Conservation (phyloP, 1,139 yeast species). For the Magnusiomyces magnusii region DNA sequence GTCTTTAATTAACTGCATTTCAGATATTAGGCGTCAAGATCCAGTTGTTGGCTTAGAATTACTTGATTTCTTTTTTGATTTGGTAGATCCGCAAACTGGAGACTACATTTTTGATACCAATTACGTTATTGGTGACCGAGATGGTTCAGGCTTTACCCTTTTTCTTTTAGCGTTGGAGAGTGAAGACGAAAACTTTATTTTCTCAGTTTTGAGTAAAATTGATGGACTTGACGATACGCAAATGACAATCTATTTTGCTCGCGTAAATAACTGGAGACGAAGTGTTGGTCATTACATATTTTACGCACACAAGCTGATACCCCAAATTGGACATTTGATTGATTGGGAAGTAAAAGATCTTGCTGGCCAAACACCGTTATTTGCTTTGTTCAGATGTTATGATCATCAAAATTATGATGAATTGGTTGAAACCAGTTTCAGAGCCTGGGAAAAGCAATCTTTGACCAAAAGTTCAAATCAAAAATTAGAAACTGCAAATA, state of each 20-base stretch:
- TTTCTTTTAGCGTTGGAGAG: conserved; percentile 53
- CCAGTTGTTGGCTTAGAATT: conserved; percentile 22
- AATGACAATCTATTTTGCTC: conserved; percentile 43
- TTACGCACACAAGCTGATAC: conserved; percentile 48
- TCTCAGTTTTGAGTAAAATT: conserved; percentile 41
- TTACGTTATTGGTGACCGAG: conserved; percentile 58
- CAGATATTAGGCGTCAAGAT: background rate
- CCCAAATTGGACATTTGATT: conserved; percentile 48
- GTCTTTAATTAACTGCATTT: conserved; percentile 29
- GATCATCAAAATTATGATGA: conserved; percentile 60
- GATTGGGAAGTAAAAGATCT: conserved; percentile 67
- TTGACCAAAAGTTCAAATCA: background rate
- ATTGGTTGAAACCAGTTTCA: conserved; percentile 44
- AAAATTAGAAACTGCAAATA: background rate
- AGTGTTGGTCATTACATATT: conserved; percentile 69
- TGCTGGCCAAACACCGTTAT: conserved; percentile 72
- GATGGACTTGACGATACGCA: conserved; percentile 41
- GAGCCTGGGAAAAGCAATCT: conserved; percentile 26
- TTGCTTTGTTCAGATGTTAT: conserved; percentile 69
- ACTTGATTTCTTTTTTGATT: conserved; percentile 43
- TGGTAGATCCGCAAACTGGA: conserved; percentile 21
- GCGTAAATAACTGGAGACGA: conserved; percentile 45
- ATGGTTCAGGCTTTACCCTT: conserved; percentile 47
- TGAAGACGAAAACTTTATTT: conserved; percentile 45
- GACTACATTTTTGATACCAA: conserved; percentile 50